phyloP scores from a whole-genome alignment of 2,329 filamentous ascomycete species.

The Phialocephala sp. region DNA sequence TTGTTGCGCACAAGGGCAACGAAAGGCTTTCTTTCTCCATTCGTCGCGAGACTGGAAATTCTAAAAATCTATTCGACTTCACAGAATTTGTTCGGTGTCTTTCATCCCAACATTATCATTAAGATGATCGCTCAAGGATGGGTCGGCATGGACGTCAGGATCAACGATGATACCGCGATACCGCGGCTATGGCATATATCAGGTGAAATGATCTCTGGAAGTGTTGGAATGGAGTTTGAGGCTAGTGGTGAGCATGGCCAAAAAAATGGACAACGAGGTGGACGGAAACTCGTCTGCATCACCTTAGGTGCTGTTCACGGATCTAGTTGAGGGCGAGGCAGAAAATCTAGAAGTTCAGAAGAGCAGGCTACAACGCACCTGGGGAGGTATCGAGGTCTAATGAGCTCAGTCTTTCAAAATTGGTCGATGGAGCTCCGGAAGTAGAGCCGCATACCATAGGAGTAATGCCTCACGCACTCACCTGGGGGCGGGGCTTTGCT shows the following conservation, averaged over 20 bases:
- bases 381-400: not conserved
- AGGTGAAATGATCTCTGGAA: not conserved
- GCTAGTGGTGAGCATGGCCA: not conserved
- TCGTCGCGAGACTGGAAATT: not conserved
- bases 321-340: not conserved
- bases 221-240: not conserved
- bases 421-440: too few species aligned
- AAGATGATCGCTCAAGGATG: too few species aligned
- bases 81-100: too few species aligned
- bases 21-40: not conserved
- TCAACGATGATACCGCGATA: not conserved
- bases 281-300: too few species aligned
- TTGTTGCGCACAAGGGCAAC: not conserved
- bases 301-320: not conserved
- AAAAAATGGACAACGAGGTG: not conserved
- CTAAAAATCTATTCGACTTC: not conserved
- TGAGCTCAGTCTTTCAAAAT: too few species aligned
- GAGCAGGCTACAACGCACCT: not conserved
- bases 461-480: too few species aligned
- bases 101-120: too few species aligned
- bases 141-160: not conserved
- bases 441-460: too few species aligned
- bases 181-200: not conserved
- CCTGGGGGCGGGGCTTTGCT: too few species aligned
- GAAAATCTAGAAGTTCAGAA: not conserved